Conservation (phyloP, 2,329 filamentous ascomycete species). For the Myriosclerotinia curreyana region DNA sequence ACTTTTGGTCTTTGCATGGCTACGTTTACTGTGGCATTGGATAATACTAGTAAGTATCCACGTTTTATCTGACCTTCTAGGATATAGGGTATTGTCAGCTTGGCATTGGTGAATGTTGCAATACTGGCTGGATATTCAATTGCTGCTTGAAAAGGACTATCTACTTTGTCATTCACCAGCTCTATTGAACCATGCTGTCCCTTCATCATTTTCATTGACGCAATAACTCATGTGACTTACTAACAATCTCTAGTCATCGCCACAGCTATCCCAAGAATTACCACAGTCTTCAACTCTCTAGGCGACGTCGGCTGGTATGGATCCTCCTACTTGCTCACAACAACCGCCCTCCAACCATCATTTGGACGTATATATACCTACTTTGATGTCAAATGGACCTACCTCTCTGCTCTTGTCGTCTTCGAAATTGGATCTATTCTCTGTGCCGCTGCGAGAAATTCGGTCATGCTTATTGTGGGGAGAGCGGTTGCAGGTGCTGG, state of each 20-base stretch:
- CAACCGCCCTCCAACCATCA: slow-evolving; percentile 39
- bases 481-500: slow-evolving; percentile 41
- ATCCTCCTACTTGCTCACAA: slow-evolving; percentile 42
- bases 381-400: slow-evolving; percentile 40
- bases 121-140: neutral
- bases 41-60: slow-evolving; percentile 40
- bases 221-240: neutral
- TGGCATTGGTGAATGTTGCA: neutral
- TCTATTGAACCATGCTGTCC: neutral
- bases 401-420: slow-evolving; percentile 36
- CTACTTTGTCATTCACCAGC: neutral
- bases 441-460: slow-evolving; percentile 40
- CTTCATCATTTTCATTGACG: neutral
- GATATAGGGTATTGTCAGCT: neutral
- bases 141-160: neutral
- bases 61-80: slow-evolving; percentile 18
- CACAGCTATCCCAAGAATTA: slow-evolving; percentile 46
- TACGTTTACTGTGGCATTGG: slow-evolving; percentile 36
- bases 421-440: slow-evolving; percentile 42
- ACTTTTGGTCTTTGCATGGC: slow-evolving; percentile 48
- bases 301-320: slow-evolving; percentile 44
- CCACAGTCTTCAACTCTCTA: slow-evolving; percentile 41
- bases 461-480: slow-evolving; percentile 40
- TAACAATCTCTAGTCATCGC: slow-evolving; percentile 28
- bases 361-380: slow-evolving; percentile 41